A percentile compares a stretch with the other conserved stretches of the same genome.
These are phyloP conservation scores for Monosporascus sp. DNA, from an alignment of 2,329 filamentous ascomycete genomes.

Conservation along the genomic window DNA sequence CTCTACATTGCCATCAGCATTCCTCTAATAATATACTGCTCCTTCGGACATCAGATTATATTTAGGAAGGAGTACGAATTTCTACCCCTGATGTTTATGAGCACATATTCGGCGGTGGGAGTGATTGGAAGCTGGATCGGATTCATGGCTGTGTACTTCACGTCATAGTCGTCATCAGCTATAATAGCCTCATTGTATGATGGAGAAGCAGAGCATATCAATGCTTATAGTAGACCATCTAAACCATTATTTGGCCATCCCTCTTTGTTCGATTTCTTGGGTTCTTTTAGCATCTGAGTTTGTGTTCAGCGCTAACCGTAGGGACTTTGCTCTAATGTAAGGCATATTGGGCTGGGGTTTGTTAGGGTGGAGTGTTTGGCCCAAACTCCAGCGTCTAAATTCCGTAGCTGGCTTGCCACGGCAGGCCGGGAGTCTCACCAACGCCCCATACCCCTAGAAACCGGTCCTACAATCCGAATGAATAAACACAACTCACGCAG, in stretches of 20 bases:
- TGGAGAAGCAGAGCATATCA: neutral
- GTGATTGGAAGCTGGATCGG: slow-evolving; percentile 94
- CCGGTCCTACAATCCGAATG: slow-evolving; percentile 1
- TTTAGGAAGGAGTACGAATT: slow-evolving; percentile 85
- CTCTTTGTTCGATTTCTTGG: neutral
- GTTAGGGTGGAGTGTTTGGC: slow-evolving; percentile 10
- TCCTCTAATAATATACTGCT: slow-evolving; percentile 84
- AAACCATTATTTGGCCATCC: neutral
- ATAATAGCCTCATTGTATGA: neutral
- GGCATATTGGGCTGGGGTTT: slow-evolving; percentile 11
- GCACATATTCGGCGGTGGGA: slow-evolving; percentile 89
- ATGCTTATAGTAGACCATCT: neutral
- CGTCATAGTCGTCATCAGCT: slow-evolving; percentile 33
- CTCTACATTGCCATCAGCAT: slow-evolving; percentile 87
- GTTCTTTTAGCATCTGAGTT: neutral
- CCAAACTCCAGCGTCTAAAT: slow-evolving; percentile 9
- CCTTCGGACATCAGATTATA: slow-evolving; percentile 72
- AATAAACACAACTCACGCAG: slow-evolving; percentile 4
- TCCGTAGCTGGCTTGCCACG: slow-evolving; percentile 14
- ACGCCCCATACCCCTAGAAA: slow-evolving; percentile 11
- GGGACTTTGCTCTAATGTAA: slow-evolving; percentile 3
- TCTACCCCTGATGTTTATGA: slow-evolving; percentile 93
- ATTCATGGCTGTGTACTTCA: slow-evolving; percentile 88
- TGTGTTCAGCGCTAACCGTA: neutral
- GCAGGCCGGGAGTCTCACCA: slow-evolving; percentile 16